These are phyloP conservation scores for Globisporangium okanoganense DNA, from an alignment of 352 stramenopile species.

Conservation along the genomic window DNA sequence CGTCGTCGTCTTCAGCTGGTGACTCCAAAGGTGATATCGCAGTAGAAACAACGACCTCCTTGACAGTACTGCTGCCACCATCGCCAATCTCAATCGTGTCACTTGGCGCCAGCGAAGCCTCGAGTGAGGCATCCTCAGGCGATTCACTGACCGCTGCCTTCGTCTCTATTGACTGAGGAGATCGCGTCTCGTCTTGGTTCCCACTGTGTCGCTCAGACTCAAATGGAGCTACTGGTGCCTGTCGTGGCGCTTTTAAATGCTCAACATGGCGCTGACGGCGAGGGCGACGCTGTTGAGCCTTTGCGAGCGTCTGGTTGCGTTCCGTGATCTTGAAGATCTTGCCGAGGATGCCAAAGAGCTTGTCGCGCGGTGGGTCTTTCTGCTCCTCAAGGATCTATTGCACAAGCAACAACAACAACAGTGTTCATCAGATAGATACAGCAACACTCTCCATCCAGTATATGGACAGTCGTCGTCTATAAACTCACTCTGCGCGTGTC, in stretches of 20 bases:
- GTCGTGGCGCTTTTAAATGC: not conserved
- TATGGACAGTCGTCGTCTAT: not conserved
- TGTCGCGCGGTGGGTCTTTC: constrained; percentile 59
- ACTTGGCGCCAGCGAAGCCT: not conserved
- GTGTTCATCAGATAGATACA: not conserved
- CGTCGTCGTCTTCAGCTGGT: not conserved
- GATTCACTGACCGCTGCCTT: not conserved
- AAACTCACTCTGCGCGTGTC: constrained; percentile 59
- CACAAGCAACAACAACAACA: not conserved
- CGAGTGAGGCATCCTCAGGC: not conserved
- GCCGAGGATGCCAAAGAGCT: constrained; percentile 64
- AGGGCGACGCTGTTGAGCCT: not conserved
- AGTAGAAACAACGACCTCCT: not conserved
- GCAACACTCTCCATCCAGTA: not conserved
- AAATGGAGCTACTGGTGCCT: not conserved
- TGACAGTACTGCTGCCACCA: not conserved
- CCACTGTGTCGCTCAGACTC: not conserved
- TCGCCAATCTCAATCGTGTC: not conserved
- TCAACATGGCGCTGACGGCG: not conserved
- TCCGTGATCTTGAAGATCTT: constrained; percentile 76
- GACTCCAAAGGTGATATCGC: not conserved
- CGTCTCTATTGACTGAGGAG: not conserved
- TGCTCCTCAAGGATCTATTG: constrained; percentile 64
- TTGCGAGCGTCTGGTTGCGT: constrained; percentile 41
- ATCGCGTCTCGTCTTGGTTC: not conserved